Evolutionary conservation across 2,329 filamentous ascomycete species (phyloP).

Genomic region (Xylaria sp.): DNA sequence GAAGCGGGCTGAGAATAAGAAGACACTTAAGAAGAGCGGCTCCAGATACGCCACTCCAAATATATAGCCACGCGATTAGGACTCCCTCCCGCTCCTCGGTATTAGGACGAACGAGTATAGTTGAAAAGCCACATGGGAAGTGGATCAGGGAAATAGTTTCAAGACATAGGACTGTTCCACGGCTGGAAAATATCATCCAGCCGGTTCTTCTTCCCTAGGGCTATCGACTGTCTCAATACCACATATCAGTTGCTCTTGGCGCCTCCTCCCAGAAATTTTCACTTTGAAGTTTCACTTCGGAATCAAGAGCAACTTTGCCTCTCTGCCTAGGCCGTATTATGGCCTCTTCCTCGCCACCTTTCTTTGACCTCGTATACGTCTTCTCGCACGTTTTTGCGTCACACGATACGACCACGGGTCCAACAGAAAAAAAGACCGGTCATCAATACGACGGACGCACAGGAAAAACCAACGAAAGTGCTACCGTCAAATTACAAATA

Average conservation of each 20-base stretch:
- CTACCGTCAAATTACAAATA: background rate
- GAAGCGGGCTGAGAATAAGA: slow-evolving; percentile 16
- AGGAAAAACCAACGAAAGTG: slow-evolving; percentile 1
- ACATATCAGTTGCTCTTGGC: background rate
- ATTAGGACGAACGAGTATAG: background rate
- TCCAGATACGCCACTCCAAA: background rate
- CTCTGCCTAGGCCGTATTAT: too few relatives aligned
- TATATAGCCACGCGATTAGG: background rate
- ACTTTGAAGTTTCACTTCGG: background rate
- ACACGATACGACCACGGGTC: slow-evolving; percentile 3
- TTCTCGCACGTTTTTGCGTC: background rate
- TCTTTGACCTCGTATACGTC: background rate
- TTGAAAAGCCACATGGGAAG: background rate
- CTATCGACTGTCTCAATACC: background rate
- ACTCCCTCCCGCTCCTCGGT: background rate
- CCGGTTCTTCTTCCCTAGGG: background rate
- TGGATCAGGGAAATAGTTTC: background rate
- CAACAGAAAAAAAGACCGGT: background rate
- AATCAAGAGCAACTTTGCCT: background rate
- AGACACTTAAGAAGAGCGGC: background rate
- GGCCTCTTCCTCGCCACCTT: too few relatives aligned
- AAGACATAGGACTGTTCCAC: background rate
- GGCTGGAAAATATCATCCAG: background rate
- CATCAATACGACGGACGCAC: background rate
- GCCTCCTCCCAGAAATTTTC: background rate